phyloP scores from a whole-genome alignment of 2,329 filamentous ascomycete genomes.

The Triangularia verruculosa region DNA sequence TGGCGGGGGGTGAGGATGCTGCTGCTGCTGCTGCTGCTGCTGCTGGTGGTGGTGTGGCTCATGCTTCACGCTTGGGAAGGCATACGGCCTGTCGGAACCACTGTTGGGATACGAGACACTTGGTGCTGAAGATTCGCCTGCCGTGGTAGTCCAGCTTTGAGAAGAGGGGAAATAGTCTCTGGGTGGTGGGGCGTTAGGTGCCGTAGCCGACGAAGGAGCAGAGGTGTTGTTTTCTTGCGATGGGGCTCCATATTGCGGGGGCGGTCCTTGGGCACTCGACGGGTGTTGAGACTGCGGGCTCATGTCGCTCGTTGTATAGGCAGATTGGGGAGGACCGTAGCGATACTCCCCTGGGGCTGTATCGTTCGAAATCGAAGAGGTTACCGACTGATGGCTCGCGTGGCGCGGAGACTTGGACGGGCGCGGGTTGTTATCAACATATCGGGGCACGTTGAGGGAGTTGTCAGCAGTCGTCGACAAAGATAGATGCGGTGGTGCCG shows the following conservation, averaged over 20 bases:
- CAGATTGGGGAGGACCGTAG: conserved; percentile 48
- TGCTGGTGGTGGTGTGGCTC: conserved; percentile 35
- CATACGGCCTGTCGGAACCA: conserved; percentile 48
- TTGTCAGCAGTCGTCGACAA: conserved; percentile 43
- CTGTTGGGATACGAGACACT: conserved; percentile 42
- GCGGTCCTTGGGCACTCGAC: neutral
- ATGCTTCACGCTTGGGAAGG: conserved; percentile 39
- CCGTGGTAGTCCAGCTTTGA: conserved; percentile 51
- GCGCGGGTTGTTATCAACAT: conserved; percentile 53
- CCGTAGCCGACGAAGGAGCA: conserved; percentile 17
- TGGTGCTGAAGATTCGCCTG: conserved; percentile 44
- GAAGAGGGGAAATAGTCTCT: conserved; percentile 52
- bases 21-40: conserved; percentile 30
- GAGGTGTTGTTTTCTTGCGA: conserved; percentile 18
- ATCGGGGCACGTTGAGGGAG: conserved; percentile 53
- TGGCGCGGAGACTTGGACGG: conserved; percentile 57
- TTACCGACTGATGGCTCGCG: conserved; percentile 51
- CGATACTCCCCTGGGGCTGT: conserved; percentile 55
- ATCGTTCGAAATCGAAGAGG: conserved; percentile 46
- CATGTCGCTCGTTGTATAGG: conserved; percentile 32
- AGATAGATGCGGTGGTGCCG: conserved; percentile 50
- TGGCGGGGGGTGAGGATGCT: conserved; percentile 24
- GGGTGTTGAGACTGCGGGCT: conserved; percentile 35
- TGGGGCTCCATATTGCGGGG: conserved; percentile 10
- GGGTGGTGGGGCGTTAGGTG: conserved; percentile 31